Percentiles rank a stretch among this genome's conserved stretches.
Evolutionary conservation across 2,329 filamentous ascomycete genomes (phyloP).

Genomic region (Trichoderma asperellum): DNA sequence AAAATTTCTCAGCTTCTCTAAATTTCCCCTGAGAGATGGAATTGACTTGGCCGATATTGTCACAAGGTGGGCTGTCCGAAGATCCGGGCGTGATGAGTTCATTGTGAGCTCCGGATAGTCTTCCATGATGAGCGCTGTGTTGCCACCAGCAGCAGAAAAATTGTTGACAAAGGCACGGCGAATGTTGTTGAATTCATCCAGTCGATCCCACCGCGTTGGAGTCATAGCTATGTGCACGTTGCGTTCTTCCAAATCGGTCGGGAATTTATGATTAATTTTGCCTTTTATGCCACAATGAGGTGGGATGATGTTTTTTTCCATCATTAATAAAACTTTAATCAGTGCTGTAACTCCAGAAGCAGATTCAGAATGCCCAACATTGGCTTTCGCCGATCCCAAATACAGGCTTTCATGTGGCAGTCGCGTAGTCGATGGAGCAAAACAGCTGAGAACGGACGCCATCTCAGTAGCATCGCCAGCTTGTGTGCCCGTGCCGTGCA

Average conservation of each 20-base stretch:
- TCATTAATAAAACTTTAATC: constrained; percentile 67
- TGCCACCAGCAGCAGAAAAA: constrained; percentile 72
- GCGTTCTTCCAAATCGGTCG: constrained; percentile 61
- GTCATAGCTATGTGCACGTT: constrained; percentile 44
- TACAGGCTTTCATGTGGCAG: constrained; percentile 43
- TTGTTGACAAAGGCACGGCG: constrained; percentile 58
- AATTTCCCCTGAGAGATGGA: constrained; percentile 13
- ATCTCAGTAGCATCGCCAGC: constrained; percentile 85
- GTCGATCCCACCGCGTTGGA: neutral
- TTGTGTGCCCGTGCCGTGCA: constrained; percentile 91
- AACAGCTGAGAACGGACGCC: constrained; percentile 69
- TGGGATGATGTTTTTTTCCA: constrained; percentile 64
- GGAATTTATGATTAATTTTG: constrained; percentile 61
- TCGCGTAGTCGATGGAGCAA: constrained; percentile 55
- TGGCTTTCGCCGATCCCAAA: constrained; percentile 53
- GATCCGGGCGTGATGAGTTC: neutral
- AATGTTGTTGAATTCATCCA: constrained; percentile 40
- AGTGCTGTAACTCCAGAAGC: constrained; percentile 66
- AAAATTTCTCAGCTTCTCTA: neutral
- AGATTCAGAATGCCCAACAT: constrained; percentile 67
- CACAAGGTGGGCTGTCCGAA: constrained; percentile 16
- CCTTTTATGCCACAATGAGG: constrained; percentile 68
- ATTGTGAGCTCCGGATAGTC: constrained; percentile 46
- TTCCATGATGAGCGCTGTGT: constrained; percentile 68
- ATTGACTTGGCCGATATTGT: constrained; percentile 24